These are phyloP conservation scores for Pseudopyrenochaeta lycopersici DNA, from an alignment of 2,329 filamentous ascomycete species.

Conservation along the genomic window DNA sequence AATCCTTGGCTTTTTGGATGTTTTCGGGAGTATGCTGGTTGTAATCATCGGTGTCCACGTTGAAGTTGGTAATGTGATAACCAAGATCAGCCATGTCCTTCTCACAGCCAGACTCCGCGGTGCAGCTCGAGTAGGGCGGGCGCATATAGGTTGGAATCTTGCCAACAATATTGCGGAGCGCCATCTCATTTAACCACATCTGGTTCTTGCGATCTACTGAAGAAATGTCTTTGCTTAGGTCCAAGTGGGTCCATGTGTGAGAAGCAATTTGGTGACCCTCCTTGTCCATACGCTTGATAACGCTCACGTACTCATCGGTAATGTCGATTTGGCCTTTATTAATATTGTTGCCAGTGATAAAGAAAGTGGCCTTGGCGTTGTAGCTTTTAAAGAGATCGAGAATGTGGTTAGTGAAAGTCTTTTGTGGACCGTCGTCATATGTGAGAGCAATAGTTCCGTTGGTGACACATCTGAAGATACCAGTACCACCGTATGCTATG, in stretches of 20 bases:
- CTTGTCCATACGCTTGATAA: slow-evolving; percentile 64
- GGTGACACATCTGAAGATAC: slow-evolving; percentile 63
- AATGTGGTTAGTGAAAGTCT: slow-evolving; percentile 67
- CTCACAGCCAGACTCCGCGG: slow-evolving; percentile 45
- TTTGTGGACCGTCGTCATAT: slow-evolving; percentile 71
- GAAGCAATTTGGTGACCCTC: slow-evolving; percentile 69
- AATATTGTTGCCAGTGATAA: slow-evolving; percentile 68
- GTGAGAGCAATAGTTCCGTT: slow-evolving; percentile 71
- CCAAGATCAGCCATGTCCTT: slow-evolving; percentile 55
- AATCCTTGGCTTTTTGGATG: slow-evolving; percentile 63
- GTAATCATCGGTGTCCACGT: slow-evolving; percentile 70
- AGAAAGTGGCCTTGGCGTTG: slow-evolving; percentile 73
- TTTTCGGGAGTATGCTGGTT: slow-evolving; percentile 59
- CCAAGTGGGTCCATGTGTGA: slow-evolving; percentile 65
- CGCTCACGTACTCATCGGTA: slow-evolving; percentile 55
- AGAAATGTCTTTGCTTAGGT: slow-evolving; percentile 54
- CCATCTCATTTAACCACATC: slow-evolving; percentile 65
- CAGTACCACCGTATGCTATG: slow-evolving; percentile 64
- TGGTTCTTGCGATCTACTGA: slow-evolving; percentile 56
- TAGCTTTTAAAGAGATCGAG: slow-evolving; percentile 69
- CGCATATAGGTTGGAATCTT: slow-evolving; percentile 65
- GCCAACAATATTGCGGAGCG: slow-evolving; percentile 64
- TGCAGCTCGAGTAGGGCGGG: slow-evolving; percentile 60
- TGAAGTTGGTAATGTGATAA: slow-evolving; percentile 69
- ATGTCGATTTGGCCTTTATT: slow-evolving; percentile 66